These are phyloP conservation scores for Dactylis glomerata DNA, from an alignment of 176 grass and related monocot species.

Conservation along the genomic window DNA sequence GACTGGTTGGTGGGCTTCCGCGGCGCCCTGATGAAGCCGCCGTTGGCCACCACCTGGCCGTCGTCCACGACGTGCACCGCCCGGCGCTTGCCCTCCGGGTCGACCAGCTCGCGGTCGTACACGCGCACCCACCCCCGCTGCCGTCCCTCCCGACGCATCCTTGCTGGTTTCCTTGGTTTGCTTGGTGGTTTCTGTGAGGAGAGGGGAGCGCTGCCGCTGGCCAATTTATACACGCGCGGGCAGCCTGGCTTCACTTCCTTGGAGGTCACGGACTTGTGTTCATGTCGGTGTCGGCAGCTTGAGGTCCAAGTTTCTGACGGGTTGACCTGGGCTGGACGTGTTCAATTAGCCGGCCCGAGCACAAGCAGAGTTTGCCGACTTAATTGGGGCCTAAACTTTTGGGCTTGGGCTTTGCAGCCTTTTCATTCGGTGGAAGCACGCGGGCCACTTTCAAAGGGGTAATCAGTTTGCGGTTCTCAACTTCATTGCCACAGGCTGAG, in stretches of 20 bases:
- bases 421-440: too few species aligned
- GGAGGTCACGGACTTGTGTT: background rate
- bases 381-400: too few species aligned
- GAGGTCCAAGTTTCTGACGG: background rate
- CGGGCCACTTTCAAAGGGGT: too few species aligned
- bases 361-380: too few species aligned
- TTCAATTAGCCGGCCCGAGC: too few species aligned
- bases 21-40: conserved; percentile 15
- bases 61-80: conserved; percentile 13
- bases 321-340: background rate
- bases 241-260: background rate
- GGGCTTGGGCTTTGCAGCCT: too few species aligned
- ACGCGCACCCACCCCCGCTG: conserved; percentile 34
- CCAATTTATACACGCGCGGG: background rate
- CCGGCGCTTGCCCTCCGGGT: conserved; percentile 20
- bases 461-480: too few species aligned
- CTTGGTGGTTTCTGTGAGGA: background rate
- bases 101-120: conserved; percentile 6
- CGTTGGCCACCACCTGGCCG: background rate
- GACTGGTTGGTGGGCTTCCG: conserved; percentile 7
- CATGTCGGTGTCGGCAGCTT: background rate
- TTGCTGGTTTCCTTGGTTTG: background rate
- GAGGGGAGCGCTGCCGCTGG: background rate
- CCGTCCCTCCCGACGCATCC: conserved; percentile 40
- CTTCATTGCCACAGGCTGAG: too few species aligned